phyloP scores from a whole-genome alignment of 768 basidiomycete species.

The Naganishia antarctica region DNA sequence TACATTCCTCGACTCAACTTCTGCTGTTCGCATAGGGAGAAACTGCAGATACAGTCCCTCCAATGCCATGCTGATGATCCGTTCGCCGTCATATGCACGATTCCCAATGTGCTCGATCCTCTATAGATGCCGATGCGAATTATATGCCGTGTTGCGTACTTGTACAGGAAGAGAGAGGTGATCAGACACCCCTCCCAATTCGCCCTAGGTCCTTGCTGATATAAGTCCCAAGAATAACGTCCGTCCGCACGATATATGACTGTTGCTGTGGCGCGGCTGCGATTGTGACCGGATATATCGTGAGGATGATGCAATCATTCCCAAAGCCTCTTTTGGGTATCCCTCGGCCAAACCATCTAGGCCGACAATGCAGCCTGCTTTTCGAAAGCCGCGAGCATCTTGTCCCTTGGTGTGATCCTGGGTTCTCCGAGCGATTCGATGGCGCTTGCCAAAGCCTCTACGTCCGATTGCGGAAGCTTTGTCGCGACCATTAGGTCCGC shows the following conservation, averaged over 20 bases:
- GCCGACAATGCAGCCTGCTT: neutral
- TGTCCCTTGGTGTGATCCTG: slow-evolving; percentile 47
- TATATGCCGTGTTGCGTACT: slow-evolving; percentile 15
- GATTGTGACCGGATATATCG: slow-evolving; percentile 10
- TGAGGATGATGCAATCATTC: neutral
- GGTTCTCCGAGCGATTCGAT: slow-evolving; percentile 50
- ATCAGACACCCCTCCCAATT: neutral
- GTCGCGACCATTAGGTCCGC: slow-evolving; percentile 60
- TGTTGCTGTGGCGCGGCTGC: neutral
- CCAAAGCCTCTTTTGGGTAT: neutral
- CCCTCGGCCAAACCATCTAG: neutral
- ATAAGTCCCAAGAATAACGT: neutral
- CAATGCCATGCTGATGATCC: slow-evolving; percentile 1
- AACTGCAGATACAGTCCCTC: slow-evolving; percentile 1
- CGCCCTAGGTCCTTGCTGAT: slow-evolving; percentile 15
- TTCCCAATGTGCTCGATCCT: slow-evolving; percentile 1
- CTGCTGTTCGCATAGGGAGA: too few relatives aligned
- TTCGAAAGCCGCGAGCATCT: slow-evolving; percentile 37
- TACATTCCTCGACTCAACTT: neutral
- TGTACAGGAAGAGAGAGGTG: neutral
- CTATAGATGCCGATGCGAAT: slow-evolving; percentile 9
- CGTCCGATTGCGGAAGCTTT: slow-evolving; percentile 38
- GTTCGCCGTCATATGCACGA: neutral
- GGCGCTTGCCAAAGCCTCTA: slow-evolving; percentile 42
- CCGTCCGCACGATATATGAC: slow-evolving; percentile 10